Percentiles rank a stretch among this genome's conserved stretches.
Conservation (phyloP, 352 stramenopile genomes). For the Phytopythium boreale region DNA sequence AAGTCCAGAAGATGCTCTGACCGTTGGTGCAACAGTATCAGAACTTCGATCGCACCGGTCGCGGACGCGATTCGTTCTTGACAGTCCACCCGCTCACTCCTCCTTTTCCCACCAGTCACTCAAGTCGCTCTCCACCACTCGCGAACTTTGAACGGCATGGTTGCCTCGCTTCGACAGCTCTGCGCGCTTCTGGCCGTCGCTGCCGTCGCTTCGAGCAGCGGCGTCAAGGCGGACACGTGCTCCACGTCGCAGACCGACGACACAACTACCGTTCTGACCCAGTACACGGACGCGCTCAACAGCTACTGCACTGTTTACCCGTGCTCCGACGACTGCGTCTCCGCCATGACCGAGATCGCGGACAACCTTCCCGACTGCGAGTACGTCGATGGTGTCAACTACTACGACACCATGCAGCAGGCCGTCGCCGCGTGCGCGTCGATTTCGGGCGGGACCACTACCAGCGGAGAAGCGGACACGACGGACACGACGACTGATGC, state of each 20-base stretch:
- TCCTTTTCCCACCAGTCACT: not conserved
- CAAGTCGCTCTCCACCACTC: not conserved
- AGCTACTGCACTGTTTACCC: not conserved
- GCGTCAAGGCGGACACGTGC: not conserved
- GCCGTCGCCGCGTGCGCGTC: not conserved
- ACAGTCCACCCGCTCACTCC: not conserved
- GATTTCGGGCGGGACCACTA: not conserved
- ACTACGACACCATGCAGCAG: not conserved
- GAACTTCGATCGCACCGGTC: not conserved
- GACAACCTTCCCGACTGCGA: not conserved
- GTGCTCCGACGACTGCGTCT: not conserved
- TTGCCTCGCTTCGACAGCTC: not conserved
- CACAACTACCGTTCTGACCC: not conserved
- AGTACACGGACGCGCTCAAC: not conserved
- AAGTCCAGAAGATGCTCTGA: not conserved
- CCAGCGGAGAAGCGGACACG: not conserved
- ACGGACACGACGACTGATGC: not conserved
- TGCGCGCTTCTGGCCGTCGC: not conserved
- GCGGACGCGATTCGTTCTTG: too few relatives aligned
- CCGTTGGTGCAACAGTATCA: not conserved
- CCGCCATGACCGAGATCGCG: not conserved
- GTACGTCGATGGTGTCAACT: constrained; percentile 1
- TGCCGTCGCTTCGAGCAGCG: not conserved
- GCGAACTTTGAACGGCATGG: not conserved
- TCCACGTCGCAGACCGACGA: not conserved